A percentile compares a stretch with the other conserved stretches of the same genome.
Evolutionary conservation across 768 basidiomycete species (phyloP).

Genomic region (Symmetrospora coprosmae): DNA sequence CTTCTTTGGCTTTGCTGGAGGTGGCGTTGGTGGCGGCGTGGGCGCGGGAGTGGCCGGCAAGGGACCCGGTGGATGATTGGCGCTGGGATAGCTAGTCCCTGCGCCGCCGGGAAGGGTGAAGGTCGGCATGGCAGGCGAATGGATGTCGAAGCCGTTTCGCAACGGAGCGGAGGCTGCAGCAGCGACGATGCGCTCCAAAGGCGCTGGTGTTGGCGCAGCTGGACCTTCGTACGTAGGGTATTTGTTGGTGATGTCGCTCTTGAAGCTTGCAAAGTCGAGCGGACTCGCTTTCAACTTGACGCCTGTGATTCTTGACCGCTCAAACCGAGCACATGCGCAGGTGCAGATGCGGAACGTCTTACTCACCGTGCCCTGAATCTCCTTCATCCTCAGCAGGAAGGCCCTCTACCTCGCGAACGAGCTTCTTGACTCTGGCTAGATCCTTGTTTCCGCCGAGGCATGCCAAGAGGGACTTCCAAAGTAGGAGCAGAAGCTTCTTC

Average conservation of each 20-base stretch:
- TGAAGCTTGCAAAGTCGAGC: slow-evolving; percentile 74
- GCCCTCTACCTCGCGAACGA: slow-evolving; percentile 71
- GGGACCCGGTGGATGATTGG: slow-evolving; percentile 3
- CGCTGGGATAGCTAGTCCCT: neutral
- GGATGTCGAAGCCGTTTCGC: slow-evolving; percentile 44
- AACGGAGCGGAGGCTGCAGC: slow-evolving; percentile 86
- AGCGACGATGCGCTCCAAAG: slow-evolving; percentile 52
- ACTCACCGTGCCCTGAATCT: neutral
- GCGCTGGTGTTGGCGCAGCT: slow-evolving; percentile 32
- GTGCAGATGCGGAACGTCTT: neutral
- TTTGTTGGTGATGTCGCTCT: slow-evolving; percentile 79
- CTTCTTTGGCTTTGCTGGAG: slow-evolving; percentile 72
- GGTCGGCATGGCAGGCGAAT: neutral
- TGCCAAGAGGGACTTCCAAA: slow-evolving; percentile 86
- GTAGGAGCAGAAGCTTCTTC: slow-evolving; percentile 86
- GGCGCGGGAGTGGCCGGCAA: slow-evolving; percentile 63
- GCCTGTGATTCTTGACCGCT: too few species aligned
- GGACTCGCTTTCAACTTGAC: slow-evolving; percentile 63
- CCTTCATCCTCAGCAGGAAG: slow-evolving; percentile 42
- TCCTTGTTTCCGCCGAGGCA: slow-evolving; percentile 89
- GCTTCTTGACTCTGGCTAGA: slow-evolving; percentile 61
- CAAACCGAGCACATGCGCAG: slow-evolving; percentile 32
- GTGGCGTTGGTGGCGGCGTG: slow-evolving; percentile 52
- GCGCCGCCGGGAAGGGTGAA: slow-evolving; percentile 26
- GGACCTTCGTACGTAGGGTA: slow-evolving; percentile 83